Percentiles rank a stretch among this genome's conserved stretches.
phyloP scores from a whole-genome alignment of 257 asterid genomes.

The Nicotiana knightiana region DNA sequence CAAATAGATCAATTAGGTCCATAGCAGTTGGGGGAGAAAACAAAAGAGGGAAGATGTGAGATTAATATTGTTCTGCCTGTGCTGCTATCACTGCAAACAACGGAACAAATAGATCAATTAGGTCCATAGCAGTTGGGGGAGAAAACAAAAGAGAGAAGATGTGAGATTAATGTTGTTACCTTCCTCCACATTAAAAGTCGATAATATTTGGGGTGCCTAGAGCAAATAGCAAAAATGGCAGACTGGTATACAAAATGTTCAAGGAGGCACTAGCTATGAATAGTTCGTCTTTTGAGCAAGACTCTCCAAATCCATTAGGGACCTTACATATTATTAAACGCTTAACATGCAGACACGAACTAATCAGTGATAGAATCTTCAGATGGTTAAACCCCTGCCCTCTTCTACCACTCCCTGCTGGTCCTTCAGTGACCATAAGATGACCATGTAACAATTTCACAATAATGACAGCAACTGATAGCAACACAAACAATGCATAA shows the following conservation, averaged over 20 bases:
- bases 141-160: too few species aligned
- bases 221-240: neutral
- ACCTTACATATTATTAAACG: neutral
- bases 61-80: neutral
- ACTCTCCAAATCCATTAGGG: neutral
- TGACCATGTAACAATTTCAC: neutral
- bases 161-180: neutral
- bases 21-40: neutral
- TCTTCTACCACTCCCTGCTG: neutral
- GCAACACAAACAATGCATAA: neutral
- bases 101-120: too few species aligned
- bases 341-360: neutral
- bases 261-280: neutral
- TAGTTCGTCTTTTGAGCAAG: neutral
- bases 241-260: neutral
- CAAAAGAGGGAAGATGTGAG: neutral
- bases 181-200: neutral
- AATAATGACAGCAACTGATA: neutral
- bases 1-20: neutral
- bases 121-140: too few species aligned
- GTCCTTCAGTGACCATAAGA: slow-evolving; percentile 3
- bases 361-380: neutral
- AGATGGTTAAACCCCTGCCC: neutral
- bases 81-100: too few species aligned
- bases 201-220: neutral